Evolutionary conservation across 768 basidiomycete species (phyloP).

Genomic region (Epithele typhae): DNA sequence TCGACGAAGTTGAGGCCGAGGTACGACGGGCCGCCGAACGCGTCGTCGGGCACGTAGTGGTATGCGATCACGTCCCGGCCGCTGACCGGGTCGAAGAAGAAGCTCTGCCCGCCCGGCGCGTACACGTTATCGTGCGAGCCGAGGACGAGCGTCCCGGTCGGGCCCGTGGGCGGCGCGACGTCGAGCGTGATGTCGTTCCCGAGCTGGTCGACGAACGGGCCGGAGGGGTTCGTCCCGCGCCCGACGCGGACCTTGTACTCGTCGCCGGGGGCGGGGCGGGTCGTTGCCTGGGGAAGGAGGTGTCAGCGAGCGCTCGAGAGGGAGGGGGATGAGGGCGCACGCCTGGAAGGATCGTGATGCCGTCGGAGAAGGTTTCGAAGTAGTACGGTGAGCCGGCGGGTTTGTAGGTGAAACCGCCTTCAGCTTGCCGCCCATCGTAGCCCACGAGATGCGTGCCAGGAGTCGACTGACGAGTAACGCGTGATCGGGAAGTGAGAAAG

Average conservation of each 20-base stretch:
- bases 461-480: not conserved
- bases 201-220: not conserved
- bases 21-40: constrained; percentile 2
- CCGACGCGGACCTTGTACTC: constrained; percentile 4
- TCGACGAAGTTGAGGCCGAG: constrained; percentile 2
- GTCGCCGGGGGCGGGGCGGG: not conserved
- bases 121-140: constrained; percentile 4
- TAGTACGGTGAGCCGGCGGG: not conserved
- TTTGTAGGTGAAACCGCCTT: not conserved
- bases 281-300: not conserved
- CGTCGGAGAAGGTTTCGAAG: constrained; percentile 1
- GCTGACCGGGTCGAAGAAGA: constrained; percentile 2
- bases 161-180: not conserved
- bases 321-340: not conserved
- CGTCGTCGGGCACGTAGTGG: constrained; percentile 1
- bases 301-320: not conserved
- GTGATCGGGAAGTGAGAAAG: too few species aligned
- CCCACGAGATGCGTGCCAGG: not conserved
- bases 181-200: not conserved
- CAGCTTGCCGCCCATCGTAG: not conserved
- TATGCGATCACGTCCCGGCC: not conserved
- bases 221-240: not conserved
- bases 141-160: constrained; percentile 2
- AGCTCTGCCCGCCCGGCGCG: not conserved
- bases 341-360: not conserved